phyloP scores from a whole-genome alignment of 2,329 filamentous ascomycete species.

The Lachnellula cervina region DNA sequence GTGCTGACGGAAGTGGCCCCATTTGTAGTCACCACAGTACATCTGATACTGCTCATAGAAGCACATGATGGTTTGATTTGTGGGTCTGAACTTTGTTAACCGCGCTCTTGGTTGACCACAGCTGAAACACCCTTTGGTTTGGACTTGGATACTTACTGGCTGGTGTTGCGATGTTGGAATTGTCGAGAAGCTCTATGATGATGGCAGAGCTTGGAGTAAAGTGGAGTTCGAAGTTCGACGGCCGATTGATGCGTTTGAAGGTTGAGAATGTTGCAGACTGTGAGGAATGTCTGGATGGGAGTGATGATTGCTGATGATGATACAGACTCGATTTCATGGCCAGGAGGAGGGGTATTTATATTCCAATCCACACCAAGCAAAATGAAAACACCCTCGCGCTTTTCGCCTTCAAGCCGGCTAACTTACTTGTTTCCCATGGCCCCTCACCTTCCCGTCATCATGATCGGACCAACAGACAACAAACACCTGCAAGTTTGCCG shows the following conservation, averaged over 20 bases:
- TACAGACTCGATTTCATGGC: slow-evolving; percentile 10
- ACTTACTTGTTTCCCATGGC: slow-evolving; percentile 2
- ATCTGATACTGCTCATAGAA: slow-evolving; percentile 91
- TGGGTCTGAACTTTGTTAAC: slow-evolving; percentile 16
- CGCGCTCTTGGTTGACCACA: slow-evolving; percentile 4
- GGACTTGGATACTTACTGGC: slow-evolving; percentile 22
- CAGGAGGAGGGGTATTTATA: slow-evolving; percentile 25
- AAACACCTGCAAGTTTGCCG: slow-evolving; percentile 22
- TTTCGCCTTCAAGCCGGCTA: slow-evolving; percentile 2
- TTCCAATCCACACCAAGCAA: not conserved
- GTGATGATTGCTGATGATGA: slow-evolving; percentile 24
- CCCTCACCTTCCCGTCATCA: slow-evolving; percentile 10
- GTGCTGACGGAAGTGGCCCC: slow-evolving; percentile 87
- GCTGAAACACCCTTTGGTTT: slow-evolving; percentile 16
- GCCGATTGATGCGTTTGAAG: slow-evolving; percentile 6
- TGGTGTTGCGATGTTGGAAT: slow-evolving; percentile 8
- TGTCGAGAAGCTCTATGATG: not conserved
- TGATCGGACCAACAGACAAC: slow-evolving; percentile 23
- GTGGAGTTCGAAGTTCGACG: slow-evolving; percentile 1
- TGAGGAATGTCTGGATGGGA: slow-evolving; percentile 17
- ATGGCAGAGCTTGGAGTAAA: not conserved
- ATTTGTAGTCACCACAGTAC: slow-evolving; percentile 86
- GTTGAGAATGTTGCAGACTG: slow-evolving; percentile 15
- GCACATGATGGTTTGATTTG: slow-evolving; percentile 62
- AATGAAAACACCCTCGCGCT: not conserved